phyloP scores from a whole-genome alignment of 2,329 filamentous ascomycete genomes.

The Xylaria sp. region DNA sequence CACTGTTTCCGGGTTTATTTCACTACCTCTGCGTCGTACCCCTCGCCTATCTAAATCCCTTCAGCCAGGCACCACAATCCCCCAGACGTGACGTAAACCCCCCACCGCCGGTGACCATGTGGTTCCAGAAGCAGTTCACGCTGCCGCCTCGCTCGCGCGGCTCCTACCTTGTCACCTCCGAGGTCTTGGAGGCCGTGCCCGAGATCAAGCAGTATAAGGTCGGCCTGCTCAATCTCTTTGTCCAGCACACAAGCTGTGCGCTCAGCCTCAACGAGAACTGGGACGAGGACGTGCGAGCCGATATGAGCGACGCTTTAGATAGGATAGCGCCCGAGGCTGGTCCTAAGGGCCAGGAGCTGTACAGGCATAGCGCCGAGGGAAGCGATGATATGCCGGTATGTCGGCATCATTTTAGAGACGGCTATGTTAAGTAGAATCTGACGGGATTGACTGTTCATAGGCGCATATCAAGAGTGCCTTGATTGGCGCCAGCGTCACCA shows the following conservation, averaged over 20 bases:
- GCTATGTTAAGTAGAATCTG: constrained; percentile 60
- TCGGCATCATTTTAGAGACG: constrained; percentile 33
- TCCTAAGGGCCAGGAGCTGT: constrained; percentile 76
- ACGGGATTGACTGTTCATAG: constrained; percentile 61
- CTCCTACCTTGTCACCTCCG: constrained; percentile 88
- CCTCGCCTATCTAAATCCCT: constrained; percentile 51
- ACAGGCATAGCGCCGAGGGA: constrained; percentile 88
- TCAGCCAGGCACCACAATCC: constrained; percentile 27
- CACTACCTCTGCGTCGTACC: constrained; percentile 63
- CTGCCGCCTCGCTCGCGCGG: constrained; percentile 82
- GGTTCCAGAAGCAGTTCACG: constrained; percentile 86
- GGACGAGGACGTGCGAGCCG: constrained; percentile 82
- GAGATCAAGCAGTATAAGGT: constrained; percentile 87
- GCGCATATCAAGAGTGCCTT: constrained; percentile 94
- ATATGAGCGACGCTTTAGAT: constrained; percentile 95
- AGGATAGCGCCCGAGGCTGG: constrained; percentile 84
- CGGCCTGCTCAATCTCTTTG: constrained; percentile 86
- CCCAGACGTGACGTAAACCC: constrained; percentile 29
- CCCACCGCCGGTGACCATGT: constrained; percentile 63
- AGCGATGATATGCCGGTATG: constrained; percentile 90
- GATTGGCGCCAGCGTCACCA: constrained; percentile 86
- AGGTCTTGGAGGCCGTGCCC: constrained; percentile 75
- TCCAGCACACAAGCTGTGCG: constrained; percentile 95
- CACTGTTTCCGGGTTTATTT: constrained; percentile 64
- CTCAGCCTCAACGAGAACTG: constrained; percentile 94